Evolutionary conservation across 306 rosid genomes (phyloP).

Genomic region (Ziziphus jujuba): DNA sequence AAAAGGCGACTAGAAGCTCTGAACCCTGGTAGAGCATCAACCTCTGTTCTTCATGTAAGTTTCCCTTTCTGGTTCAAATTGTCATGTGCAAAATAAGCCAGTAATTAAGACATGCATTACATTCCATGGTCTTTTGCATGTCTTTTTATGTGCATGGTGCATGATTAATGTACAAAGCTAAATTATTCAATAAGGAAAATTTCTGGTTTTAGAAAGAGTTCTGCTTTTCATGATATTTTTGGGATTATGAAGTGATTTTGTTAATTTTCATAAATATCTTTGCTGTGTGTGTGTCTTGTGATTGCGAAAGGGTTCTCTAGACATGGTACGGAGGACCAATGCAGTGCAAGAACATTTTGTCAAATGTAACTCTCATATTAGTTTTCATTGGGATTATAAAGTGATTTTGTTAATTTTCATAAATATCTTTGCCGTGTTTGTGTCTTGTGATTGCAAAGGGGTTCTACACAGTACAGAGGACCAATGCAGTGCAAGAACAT

Average conservation of each 20-base stretch:
- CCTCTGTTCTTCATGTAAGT: slow-evolving; percentile 52
- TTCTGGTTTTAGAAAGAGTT: background rate
- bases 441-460: background rate
- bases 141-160: background rate
- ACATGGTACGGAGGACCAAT: background rate
- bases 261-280: background rate
- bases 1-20: slow-evolving; percentile 87
- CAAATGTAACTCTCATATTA: background rate
- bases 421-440: background rate
- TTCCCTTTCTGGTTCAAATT: background rate
- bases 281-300: too few relatives aligned
- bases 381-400: background rate
- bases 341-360: background rate
- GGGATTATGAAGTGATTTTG: background rate
- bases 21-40: slow-evolving; percentile 63
- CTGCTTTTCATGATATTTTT: background rate
- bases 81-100: background rate
- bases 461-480: background rate
- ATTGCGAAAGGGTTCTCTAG: too few relatives aligned
- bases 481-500: background rate
- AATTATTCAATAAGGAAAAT: background rate
- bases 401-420: background rate
- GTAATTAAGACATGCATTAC: background rate
- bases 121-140: background rate
- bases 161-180: background rate